Evolutionary conservation across 768 basidiomycete species (phyloP).

Genomic region (Tulasnella sp.): DNA sequence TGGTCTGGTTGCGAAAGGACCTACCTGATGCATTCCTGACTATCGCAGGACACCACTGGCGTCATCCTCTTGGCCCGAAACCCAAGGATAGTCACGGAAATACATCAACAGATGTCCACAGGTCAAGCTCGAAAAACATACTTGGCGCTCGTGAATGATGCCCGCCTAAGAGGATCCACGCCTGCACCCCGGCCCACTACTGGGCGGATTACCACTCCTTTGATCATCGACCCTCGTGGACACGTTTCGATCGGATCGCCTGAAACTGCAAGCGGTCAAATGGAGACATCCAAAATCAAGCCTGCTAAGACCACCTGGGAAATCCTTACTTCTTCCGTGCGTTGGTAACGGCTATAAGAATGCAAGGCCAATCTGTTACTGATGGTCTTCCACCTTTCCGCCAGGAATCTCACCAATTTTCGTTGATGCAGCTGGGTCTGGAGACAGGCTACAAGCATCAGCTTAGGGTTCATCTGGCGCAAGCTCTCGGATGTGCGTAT

Average conservation of each 20-base stretch:
- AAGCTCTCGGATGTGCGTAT: constrained; percentile 13
- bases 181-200: background rate
- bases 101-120: background rate
- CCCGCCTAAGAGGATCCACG: background rate
- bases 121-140: constrained; percentile 14
- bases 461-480: constrained; percentile 25
- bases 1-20: background rate
- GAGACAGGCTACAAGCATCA: constrained; percentile 28
- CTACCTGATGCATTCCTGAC: background rate
- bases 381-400: background rate
- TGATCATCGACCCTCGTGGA: no score
- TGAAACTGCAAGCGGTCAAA: no score
- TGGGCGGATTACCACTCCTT: background rate
- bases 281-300: background rate
- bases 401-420: background rate
- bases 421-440: constrained; percentile 12
- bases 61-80: constrained; percentile 15
- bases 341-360: background rate
- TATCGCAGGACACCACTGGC: constrained; percentile 7
- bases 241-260: no score
- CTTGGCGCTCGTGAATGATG: constrained; percentile 10
- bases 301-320: constrained; percentile 14
- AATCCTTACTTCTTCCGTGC: constrained; percentile 10
- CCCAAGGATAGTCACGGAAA: background rate
- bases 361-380: background rate